Evolutionary conservation across 108 stramenopile genomes (phyloP), one percentile per base, ranked within the genome.

Genomic region (Epithemia pelagica): DNA sequence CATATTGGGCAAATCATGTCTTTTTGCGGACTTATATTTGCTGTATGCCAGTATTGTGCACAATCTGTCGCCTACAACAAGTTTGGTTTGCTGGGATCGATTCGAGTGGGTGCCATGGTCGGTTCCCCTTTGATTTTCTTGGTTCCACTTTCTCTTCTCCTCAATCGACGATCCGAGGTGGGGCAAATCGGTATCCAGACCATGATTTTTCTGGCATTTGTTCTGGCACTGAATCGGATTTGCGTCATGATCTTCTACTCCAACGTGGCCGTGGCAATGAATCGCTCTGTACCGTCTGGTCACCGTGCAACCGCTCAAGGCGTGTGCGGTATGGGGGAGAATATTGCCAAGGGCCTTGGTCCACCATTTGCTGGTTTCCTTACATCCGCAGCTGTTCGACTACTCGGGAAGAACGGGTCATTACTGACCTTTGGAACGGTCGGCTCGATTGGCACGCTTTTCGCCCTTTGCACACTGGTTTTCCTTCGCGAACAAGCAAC

Each of bases 241-340:
- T 84, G 82, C 59, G 61, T 65, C 25, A 77, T 66, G 18, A 29
- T 84, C 23, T 80, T 77, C 51, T 81, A 86, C 64, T 78, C 85
- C 21, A 67, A 58, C 59, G 72, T 84, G 21, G 74, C 85, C n/a
- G 71, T 89, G n/a, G 54, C 79, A 24, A 73, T 74, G 2, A 89
- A 89, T 58, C 58, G 74, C 52, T 82, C 88, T 32, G 88, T 89
- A 0, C 74, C 76, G 18, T 59, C 70, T 10, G 69, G 76, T 22
- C 78, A 81, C 52, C 71, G 88, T 31, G 82, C 79, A n/a, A 82
- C 81, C 5, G 78, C 81, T 85, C 84, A 89, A 67, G 88, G 85
- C 15, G 53, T 89, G 0, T 62, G 71, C 3, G 73, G 77, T 32
- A 33, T 89, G 23, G 88, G 83, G 0, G 85, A 78, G 21, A 79